phyloP scores from a whole-genome alignment of 768 basidiomycete genomes.

The Naganishia kalamii region DNA sequence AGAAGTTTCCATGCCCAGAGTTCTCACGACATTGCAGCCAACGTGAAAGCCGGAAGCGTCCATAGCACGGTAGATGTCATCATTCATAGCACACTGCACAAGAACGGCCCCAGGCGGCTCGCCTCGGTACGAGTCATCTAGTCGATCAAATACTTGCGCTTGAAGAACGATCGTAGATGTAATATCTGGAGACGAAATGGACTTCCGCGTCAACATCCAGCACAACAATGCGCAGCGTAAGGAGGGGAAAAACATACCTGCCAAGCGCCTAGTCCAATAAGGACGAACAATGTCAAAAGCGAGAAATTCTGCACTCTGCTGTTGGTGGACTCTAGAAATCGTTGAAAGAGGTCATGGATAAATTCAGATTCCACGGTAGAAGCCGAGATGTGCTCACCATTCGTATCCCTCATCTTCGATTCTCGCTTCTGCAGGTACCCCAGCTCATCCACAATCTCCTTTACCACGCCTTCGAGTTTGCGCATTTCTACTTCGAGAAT shows the following conservation, averaged over 20 bases:
- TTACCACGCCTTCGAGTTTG: conserved; percentile 87
- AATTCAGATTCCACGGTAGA: too few species aligned
- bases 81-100: not conserved
- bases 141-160: conserved; percentile 57
- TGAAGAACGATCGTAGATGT: conserved; percentile 91
- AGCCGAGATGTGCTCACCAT: conserved; percentile 70
- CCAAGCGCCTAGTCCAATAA: conserved; percentile 79
- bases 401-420: conserved; percentile 77
- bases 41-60: too few species aligned
- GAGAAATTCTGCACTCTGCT: conserved; percentile 85
- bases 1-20: too few species aligned
- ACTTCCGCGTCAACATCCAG: too few species aligned
- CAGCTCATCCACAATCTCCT: conserved; percentile 91
- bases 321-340: conserved; percentile 74
- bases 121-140: conserved; percentile 19
- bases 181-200: conserved; percentile 54
- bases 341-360: too few species aligned
- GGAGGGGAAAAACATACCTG: conserved; percentile 55
- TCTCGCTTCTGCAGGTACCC: conserved; percentile 86
- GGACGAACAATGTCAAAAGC: conserved; percentile 73
- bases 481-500: conserved; percentile 97
- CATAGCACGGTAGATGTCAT: too few species aligned
- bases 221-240: too few species aligned
- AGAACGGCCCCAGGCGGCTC: not conserved
- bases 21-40: too few species aligned